Evolutionary conservation across 2,329 filamentous ascomycete genomes (phyloP), one percentile per base, ranked within the genome.

Genomic region (Dactylellina sp.): DNA sequence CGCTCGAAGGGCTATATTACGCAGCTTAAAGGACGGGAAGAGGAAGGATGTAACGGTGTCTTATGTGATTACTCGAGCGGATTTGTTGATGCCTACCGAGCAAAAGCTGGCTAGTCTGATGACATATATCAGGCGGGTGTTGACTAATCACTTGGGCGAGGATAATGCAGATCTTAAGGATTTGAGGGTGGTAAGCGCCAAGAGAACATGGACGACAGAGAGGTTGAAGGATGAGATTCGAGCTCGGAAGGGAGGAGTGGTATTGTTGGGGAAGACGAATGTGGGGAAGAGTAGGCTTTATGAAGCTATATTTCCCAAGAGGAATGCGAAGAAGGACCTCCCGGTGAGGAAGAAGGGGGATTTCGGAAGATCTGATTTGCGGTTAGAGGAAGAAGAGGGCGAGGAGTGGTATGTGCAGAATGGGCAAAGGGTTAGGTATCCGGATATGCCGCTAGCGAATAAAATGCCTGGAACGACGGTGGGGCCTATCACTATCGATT

Each of bases 191-290:
- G 93, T 99, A 44, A 97, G 93, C 79, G 88, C 94, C 7, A 91
- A 91, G 79, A 85, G 91, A 70, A 86, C 87, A 7, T 99, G 96
- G 95, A 97, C 94, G 92, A 97, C 93, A 0, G 90, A 87, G 76
- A 84, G 90, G 55, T 83, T 99, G 63, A 97, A 92, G 80, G 89
- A 97, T 77, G 89, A 93, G 52, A 93, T 99, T 50, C 93, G 89
- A 86, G 83, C 88, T 46, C 87, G 91, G 53, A 93, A 92, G 2
- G 94, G 94, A 2, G 95, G 89, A 14, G 89, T 91, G 14, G 99
- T 95, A 94, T 89, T 99, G 84, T 91, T 99, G 1, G 95, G 95
- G n/a, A 98, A 97, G 81, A 92, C 93, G 75, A 99, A 99, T 79
- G 96, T 98, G 1, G 96, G 95, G 22, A 99, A 99, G 82, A 98